phyloP scores from a whole-genome alignment of 164 flowering plant species.

The Berberis vulgaris region DNA sequence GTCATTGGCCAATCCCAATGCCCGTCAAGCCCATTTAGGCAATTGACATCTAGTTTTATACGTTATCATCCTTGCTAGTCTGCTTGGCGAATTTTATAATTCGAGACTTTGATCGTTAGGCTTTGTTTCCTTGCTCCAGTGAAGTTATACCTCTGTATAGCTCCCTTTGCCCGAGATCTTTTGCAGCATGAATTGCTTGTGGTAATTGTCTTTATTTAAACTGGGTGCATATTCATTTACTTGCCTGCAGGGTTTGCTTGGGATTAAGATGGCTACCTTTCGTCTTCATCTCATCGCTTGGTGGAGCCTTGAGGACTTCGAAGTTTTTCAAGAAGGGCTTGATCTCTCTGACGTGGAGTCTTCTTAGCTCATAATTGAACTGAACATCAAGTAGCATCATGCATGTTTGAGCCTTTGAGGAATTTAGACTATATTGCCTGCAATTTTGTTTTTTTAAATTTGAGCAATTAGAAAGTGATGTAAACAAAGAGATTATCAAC shows the following conservation, averaged over 20 bases:
- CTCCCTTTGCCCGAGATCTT: no score
- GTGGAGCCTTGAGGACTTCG: slow-evolving; percentile 76
- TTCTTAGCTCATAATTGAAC: slow-evolving; percentile 16
- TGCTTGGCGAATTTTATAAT: no score
- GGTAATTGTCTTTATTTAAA: slow-evolving; percentile 6
- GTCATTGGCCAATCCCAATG: no score
- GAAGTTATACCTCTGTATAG: no score
- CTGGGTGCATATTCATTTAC: slow-evolving; percentile 33
- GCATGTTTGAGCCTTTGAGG: background rate
- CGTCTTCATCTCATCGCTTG: slow-evolving; percentile 59
- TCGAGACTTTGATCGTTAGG: no score
- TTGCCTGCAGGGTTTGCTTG: slow-evolving; percentile 63
- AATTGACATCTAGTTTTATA: no score
- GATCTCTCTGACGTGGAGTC: slow-evolving; percentile 65
- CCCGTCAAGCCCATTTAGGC: no score
- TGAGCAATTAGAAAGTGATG: background rate
- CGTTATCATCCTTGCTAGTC: no score
- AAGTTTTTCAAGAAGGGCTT: slow-evolving; percentile 43
- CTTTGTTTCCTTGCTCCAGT: no score
- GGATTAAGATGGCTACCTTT: slow-evolving; percentile 77
- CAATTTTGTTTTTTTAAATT: no score
- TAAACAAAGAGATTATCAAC: background rate
- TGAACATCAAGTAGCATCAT: background rate
- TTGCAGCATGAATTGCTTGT: no score
- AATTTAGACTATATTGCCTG: no score